Conservation (phyloP, 495 filamentous ascomycete genomes). For the Neurospora tetrasperma region DNA sequence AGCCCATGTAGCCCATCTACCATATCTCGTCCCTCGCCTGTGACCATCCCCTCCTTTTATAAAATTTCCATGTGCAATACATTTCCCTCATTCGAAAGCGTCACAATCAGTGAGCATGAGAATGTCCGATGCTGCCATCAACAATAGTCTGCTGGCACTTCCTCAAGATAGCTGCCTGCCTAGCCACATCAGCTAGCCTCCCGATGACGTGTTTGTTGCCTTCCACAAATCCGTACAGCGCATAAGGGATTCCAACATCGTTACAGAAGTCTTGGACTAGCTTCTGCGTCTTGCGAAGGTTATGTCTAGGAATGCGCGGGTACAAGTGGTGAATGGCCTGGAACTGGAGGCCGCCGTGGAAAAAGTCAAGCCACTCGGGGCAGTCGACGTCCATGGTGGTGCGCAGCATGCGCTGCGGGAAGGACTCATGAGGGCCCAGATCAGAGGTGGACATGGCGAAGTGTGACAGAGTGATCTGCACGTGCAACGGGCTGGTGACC, state of each 20-base stretch:
- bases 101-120: conserved; percentile 8
- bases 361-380: conserved; percentile 88
- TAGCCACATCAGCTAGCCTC: conserved; percentile 71
- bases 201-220: conserved; percentile 86
- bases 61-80: not conserved
- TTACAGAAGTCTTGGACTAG: conserved; percentile 82
- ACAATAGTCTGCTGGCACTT: conserved; percentile 65
- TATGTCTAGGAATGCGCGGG: conserved; percentile 90
- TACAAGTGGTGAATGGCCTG: conserved; percentile 94
- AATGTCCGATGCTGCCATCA: conserved; percentile 26
- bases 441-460: conserved; percentile 96
- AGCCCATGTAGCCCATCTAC: not conserved
- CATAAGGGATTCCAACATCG: conserved; percentile 88
- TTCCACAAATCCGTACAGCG: conserved; percentile 85
- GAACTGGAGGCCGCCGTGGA: conserved; percentile 94
- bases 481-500: conserved; percentile 77
- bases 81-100: not conserved
- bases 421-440: conserved; percentile 76
- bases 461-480: conserved; percentile 93
- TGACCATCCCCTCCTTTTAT: not conserved
- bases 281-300: conserved; percentile 72
- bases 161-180: conserved; percentile 76
- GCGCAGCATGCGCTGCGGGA: conserved; percentile 91
- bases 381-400: conserved; percentile 99
- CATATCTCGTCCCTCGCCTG: not conserved